Base-by-base conservation (phyloP, 192 early-diverging fungal genomes). In the Mortierella alpina region DNA sequence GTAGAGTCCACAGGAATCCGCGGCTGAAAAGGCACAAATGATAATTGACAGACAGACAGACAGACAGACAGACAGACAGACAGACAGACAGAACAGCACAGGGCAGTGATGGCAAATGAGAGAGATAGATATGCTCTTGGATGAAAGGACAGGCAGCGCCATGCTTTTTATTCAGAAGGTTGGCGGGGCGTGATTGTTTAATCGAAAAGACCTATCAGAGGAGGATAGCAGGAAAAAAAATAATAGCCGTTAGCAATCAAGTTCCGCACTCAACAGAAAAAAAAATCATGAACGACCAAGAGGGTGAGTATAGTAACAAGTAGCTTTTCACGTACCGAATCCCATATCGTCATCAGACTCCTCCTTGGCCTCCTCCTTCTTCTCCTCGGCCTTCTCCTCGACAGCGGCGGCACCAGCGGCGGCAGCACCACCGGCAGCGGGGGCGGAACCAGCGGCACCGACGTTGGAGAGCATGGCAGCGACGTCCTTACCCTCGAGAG, bases 401-500 rank as follows among this genome's bases (percentile, higher is more conserved):
- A 63, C 70, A 50, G 82, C 88, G 23, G 72, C 85, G 54, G 83
- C 85, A 76, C 66, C 85, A 56, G 82, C 73, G 47, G 80, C 80
- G 58, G 67, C 76, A 47, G 60, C 66, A 59, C 46, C 74, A 72
- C 48, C 75, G 44, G 83, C 82, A 51, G 71, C 86, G 55, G 84
- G 83, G 72, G 79, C 71, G 61, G 85, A 75, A 58, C 84, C 73
- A 70, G 84, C 87, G 59, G 85, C 84, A 71, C 96, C 97, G 71
- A 97, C 92, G 91, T 95, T 97, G 86, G 94, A 90, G 78, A 98
- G 89, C 86, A 97, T 91, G 84, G 92, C 91, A 82, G 84, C 89
- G 65, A 99, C 83, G 87, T 97, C 93, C 90, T 95, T 93, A 73
- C 96, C 96, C 72, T 89, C 95, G 78, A 99, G 93, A 62, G 97